Conservation (phyloP, 345 rosid species). For the Boechera divaricarpa region DNA sequence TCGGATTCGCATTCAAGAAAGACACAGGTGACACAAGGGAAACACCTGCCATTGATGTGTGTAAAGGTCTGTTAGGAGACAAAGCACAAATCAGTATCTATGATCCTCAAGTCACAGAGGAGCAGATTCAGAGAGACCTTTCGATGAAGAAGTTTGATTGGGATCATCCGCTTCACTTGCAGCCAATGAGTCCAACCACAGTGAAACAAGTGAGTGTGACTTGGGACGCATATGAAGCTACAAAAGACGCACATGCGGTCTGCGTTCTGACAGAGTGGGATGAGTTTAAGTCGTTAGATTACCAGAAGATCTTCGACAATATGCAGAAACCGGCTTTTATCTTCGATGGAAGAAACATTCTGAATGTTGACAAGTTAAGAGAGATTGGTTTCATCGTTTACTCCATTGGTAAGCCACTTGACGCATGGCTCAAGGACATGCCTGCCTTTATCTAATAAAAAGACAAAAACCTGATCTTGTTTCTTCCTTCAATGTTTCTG, state of each 20-base stretch:
- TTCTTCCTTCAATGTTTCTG: slow-evolving; percentile 7
- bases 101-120: slow-evolving; percentile 87
- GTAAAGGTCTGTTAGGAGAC: slow-evolving; percentile 93
- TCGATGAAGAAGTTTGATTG: slow-evolving; percentile 91
- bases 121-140: slow-evolving; percentile 91
- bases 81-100: slow-evolving; percentile 81
- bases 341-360: slow-evolving; percentile 82
- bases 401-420: slow-evolving; percentile 51
- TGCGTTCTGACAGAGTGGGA: slow-evolving; percentile 95
- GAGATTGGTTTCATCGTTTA: slow-evolving; percentile 93
- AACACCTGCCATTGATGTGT: slow-evolving; percentile 92
- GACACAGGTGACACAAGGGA: slow-evolving; percentile 93
- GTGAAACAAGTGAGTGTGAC: slow-evolving; percentile 79
- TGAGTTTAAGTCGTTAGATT: slow-evolving; percentile 83
- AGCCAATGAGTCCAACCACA: slow-evolving; percentile 84
- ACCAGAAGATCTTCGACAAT: slow-evolving; percentile 74
- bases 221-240: slow-evolving; percentile 89
- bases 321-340: slow-evolving; percentile 96
- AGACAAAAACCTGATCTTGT: slow-evolving; percentile 16
- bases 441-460: slow-evolving; percentile 42
- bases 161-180: slow-evolving; percentile 95
- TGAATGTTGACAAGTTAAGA: slow-evolving; percentile 64
- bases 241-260: slow-evolving; percentile 79
- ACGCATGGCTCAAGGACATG: slow-evolving; percentile 50
- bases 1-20: slow-evolving; percentile 92